Conservation (phyloP, 129 eudicot species). For the Pulicaria dysenterica region DNA sequence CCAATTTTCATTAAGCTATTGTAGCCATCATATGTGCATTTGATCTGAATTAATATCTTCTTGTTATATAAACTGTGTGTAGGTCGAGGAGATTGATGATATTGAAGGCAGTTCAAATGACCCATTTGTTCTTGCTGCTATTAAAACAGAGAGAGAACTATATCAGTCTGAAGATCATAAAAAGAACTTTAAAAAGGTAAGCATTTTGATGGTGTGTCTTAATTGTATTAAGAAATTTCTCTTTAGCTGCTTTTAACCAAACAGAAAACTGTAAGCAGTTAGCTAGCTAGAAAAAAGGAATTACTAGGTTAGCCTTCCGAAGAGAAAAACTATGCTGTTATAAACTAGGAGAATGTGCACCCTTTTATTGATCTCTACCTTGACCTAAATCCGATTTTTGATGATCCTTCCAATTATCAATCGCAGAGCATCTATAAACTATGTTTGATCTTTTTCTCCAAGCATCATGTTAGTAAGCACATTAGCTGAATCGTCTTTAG, state of each 20-base stretch:
- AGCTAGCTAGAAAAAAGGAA: neutral
- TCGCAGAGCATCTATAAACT: too few relatives aligned
- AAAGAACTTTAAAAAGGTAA: conserved; percentile 80
- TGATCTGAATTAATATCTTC: neutral
- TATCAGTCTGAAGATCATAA: conserved; percentile 74
- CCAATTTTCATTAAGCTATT: neutral
- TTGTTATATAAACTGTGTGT: conserved; percentile 15
- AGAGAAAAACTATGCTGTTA: neutral
- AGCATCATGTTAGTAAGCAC: too few relatives aligned
- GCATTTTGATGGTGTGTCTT: conserved; percentile 9
- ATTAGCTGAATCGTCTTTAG: too few relatives aligned
- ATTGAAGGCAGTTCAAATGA: conserved; percentile 63
- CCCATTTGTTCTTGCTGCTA: conserved; percentile 86
- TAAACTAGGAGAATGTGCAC: neutral
- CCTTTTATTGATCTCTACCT: too few relatives aligned
- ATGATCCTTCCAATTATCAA: too few relatives aligned
- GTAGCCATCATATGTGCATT: conserved; percentile 14
- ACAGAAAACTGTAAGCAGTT: neutral
- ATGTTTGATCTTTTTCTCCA: too few relatives aligned
- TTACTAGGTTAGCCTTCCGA: neutral
- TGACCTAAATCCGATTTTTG: too few relatives aligned
- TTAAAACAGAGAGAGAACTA: conserved; percentile 65
- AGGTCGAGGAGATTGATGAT: conserved; percentile 99
- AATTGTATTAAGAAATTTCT: neutral
- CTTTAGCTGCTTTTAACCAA: conserved; percentile 3